Conservation (phyloP, 2,329 filamentous ascomycete genomes). For the Botryotinia globosa region DNA sequence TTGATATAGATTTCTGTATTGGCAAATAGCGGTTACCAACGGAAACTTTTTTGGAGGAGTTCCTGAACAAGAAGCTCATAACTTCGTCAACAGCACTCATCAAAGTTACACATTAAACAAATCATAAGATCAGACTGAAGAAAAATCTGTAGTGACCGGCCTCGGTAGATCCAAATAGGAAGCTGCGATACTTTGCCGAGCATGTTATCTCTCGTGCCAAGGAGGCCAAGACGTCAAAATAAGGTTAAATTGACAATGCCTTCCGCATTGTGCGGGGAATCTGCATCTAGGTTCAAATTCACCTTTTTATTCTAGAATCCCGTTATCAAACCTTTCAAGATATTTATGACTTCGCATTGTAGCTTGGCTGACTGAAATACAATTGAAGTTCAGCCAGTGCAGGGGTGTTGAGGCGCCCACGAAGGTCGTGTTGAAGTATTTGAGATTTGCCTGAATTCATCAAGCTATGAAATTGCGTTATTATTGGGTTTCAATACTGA, state of each 20-base stretch:
- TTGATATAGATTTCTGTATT: not conserved
- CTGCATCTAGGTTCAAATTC: not conserved
- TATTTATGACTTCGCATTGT: not conserved
- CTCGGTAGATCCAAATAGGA: conserved; percentile 16
- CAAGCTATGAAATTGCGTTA: not conserved
- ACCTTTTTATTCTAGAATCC: not conserved
- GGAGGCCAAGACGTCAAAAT: conserved; percentile 13
- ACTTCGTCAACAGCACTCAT: not conserved
- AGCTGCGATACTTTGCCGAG: conserved; percentile 11
- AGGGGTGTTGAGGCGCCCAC: not conserved
- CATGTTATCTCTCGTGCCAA: conserved; percentile 18
- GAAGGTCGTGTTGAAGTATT: not conserved
- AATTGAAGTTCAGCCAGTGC: not conserved
- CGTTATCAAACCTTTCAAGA: not conserved
- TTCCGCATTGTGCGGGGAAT: conserved; percentile 6
- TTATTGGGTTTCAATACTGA: not conserved
- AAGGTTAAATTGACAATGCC: conserved; percentile 17
- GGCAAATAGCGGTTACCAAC: conserved; percentile 3
- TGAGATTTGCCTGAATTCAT: conserved; percentile 11
- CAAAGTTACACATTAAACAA: conserved; percentile 1
- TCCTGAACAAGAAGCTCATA: conserved; percentile 18
- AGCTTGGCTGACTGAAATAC: not conserved
- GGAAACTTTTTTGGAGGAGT: not conserved
- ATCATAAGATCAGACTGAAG: not conserved
- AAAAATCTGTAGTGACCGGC: not conserved